phyloP scores from a whole-genome alignment of 352 stramenopile species.

The Phytopythium cucurbitacearum region DNA sequence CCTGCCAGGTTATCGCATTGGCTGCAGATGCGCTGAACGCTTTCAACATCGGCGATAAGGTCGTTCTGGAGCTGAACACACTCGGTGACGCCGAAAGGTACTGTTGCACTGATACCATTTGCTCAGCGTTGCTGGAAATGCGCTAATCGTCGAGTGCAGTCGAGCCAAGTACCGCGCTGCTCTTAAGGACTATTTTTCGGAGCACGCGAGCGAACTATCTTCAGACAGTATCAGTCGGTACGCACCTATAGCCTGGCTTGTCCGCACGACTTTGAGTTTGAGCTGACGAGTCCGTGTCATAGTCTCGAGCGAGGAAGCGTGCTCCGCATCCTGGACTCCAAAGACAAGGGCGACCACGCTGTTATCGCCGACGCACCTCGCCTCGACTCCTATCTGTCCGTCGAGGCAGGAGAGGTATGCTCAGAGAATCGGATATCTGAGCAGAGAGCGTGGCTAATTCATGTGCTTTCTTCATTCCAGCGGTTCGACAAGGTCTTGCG shows the following conservation, averaged over 20 bases:
- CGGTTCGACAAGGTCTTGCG: constrained; percentile 64
- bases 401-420: constrained; percentile 42
- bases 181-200: constrained; percentile 58
- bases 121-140: neutral
- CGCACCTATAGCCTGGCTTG: neutral
- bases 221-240: constrained; percentile 71
- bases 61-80: constrained; percentile 74
- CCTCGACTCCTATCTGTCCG: constrained; percentile 61
- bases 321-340: constrained; percentile 85
- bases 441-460: neutral
- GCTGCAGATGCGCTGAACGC: constrained; percentile 48
- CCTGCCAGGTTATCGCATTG: constrained; percentile 70
- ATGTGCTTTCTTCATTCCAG: constrained; percentile 15
- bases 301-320: constrained; percentile 81
- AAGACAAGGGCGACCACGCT: constrained; percentile 63
- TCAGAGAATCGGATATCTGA: neutral
- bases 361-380: constrained; percentile 63
- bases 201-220: constrained; percentile 63
- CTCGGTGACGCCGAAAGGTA: constrained; percentile 80
- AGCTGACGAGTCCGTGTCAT: neutral
- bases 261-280: neutral
- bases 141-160: constrained; percentile 17
- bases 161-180: constrained; percentile 61
- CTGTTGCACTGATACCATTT: neutral
- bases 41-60: constrained; percentile 58